Evolutionary conservation across 169 alveolate species (phyloP).

Genomic region (Cryptosporidium ubiquitum): DNA sequence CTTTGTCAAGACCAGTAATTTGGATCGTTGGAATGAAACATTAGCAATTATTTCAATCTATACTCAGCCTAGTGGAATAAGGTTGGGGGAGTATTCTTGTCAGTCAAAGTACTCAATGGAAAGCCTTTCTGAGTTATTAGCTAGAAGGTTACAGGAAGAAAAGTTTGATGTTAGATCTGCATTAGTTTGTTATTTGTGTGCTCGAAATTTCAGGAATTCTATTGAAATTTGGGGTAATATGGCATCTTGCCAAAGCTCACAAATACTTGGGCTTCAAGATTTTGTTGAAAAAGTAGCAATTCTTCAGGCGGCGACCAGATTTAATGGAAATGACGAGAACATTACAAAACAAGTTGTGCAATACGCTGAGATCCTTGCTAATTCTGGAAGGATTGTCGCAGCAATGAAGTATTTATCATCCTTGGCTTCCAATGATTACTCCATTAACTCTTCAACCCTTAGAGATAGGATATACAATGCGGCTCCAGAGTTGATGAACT

Average conservation of each 20-base stretch:
- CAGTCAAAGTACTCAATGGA: constrained; percentile 64
- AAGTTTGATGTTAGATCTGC: constrained; percentile 82
- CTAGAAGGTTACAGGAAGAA: constrained; percentile 73
- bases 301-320: constrained; percentile 77
- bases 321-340: constrained; percentile 74
- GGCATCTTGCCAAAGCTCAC: constrained; percentile 79
- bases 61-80: constrained; percentile 33
- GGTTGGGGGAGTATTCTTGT: constrained; percentile 12
- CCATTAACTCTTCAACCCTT: constrained; percentile 74
- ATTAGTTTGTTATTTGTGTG: constrained; percentile 82
- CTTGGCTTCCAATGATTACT: constrained; percentile 76
- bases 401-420: constrained; percentile 80
- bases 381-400: constrained; percentile 79
- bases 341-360: constrained; percentile 79
- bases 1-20: constrained; percentile 70
- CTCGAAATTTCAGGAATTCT: constrained; percentile 81
- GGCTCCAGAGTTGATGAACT: constrained; percentile 76
- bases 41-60: constrained; percentile 69
- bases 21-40: constrained; percentile 75
- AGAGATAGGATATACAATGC: constrained; percentile 80
- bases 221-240: constrained; percentile 83
- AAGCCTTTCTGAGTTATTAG: constrained; percentile 56
- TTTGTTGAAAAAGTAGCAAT: constrained; percentile 81
- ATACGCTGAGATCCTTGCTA: constrained; percentile 80
- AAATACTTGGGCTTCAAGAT: constrained; percentile 77